Evolutionary conservation across 2,329 filamentous ascomycete species (phyloP).

Genomic region (Torrubiella hemipterigena): DNA sequence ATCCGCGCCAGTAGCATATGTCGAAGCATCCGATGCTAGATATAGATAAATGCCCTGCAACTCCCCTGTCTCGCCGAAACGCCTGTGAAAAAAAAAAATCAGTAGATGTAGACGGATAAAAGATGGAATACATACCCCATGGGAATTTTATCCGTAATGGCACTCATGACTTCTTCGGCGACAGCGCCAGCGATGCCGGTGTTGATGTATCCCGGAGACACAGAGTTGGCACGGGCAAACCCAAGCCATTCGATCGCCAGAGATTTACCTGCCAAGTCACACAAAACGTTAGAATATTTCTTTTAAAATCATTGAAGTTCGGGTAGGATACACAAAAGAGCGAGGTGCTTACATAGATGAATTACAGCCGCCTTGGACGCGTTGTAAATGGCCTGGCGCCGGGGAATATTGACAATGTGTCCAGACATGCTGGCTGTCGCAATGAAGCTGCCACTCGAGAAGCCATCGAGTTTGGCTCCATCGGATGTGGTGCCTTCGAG

Average conservation of each 20-base stretch:
- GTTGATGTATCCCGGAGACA: constrained; percentile 3
- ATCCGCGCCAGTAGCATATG: constrained; percentile 11
- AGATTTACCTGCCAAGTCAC: constrained; percentile 4
- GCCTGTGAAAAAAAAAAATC: not conserved
- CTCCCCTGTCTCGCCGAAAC: constrained; percentile 2
- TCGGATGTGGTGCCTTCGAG: constrained; percentile 50
- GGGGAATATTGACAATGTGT: constrained; percentile 53
- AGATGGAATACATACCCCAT: constrained; percentile 1
- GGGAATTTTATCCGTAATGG: constrained; percentile 3
- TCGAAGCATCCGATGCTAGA: constrained; percentile 11
- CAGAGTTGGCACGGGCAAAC: constrained; percentile 3
- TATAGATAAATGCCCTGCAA: constrained; percentile 2
- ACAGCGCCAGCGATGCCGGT: constrained; percentile 1
- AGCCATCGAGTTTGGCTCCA: constrained; percentile 49
- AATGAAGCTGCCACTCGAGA: constrained; percentile 57
- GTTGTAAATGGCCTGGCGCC: constrained; percentile 64
- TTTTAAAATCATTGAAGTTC: too few species aligned
- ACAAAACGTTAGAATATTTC: too few species aligned
- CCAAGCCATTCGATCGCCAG: constrained; percentile 4
- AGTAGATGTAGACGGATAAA: not conserved
- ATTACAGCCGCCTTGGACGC: constrained; percentile 56
- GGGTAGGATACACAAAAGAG: too few species aligned
- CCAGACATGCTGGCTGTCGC: constrained; percentile 35
- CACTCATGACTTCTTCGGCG: not conserved
- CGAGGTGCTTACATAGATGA: too few species aligned